Conservation (phyloP, 495 filamentous ascomycete genomes). For the Podospora anserina region DNA sequence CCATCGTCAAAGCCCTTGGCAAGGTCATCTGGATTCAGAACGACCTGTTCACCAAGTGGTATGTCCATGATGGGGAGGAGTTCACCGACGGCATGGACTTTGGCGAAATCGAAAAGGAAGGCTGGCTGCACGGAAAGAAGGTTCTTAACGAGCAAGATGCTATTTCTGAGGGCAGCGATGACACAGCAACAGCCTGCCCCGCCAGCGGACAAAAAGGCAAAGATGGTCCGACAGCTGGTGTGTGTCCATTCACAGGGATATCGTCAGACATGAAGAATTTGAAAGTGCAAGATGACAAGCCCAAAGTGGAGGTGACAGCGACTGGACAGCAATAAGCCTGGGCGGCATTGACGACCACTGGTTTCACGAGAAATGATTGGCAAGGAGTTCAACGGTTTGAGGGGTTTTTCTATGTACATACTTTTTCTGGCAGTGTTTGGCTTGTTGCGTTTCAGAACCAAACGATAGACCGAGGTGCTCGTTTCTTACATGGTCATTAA, state of each 20-base stretch:
- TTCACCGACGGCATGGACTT: slow-evolving; percentile 59
- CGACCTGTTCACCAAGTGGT: slow-evolving; percentile 75
- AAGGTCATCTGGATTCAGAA: slow-evolving; percentile 71
- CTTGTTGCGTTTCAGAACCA: background rate
- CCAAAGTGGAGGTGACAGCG: slow-evolving; percentile 1
- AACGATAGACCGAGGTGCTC: background rate
- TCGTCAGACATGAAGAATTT: slow-evolving; percentile 13
- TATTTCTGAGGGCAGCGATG: slow-evolving; percentile 17
- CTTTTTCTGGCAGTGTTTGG: background rate
- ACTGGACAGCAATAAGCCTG: background rate
- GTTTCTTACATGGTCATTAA: background rate
- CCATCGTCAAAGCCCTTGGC: slow-evolving; percentile 60
- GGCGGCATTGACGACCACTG: background rate
- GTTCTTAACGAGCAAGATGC: slow-evolving; percentile 33
- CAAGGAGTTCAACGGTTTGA: background rate
- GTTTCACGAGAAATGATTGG: background rate
- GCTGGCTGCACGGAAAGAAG: slow-evolving; percentile 51
- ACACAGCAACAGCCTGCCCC: slow-evolving; percentile 6
- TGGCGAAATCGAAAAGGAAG: slow-evolving; percentile 58
- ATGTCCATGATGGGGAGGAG: slow-evolving; percentile 68
- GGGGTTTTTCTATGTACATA: background rate
- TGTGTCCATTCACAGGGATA: slow-evolving; percentile 28
- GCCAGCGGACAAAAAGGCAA: background rate
- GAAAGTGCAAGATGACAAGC: slow-evolving; percentile 16
- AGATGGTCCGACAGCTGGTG: slow-evolving; percentile 6